Conservation (phyloP, 2,329 filamentous ascomycete species). For the Xylariomycetidae sp. region DNA sequence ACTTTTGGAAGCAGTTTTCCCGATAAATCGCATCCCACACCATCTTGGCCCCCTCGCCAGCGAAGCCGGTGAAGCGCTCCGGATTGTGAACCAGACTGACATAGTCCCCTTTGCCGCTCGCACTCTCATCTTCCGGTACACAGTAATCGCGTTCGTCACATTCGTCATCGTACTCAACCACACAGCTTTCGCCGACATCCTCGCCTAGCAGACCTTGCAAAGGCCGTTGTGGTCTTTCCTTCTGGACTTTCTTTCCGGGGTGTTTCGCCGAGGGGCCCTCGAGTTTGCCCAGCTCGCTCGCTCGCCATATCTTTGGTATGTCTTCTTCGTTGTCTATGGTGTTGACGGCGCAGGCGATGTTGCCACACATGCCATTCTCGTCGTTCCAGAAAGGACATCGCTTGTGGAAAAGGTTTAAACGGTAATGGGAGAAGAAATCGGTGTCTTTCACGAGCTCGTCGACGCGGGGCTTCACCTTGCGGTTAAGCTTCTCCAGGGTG, state of each 20-base stretch:
- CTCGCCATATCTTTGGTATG: slow-evolving; percentile 85
- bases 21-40: slow-evolving; percentile 97
- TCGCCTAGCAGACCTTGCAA: slow-evolving; percentile 79
- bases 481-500: slow-evolving; percentile 80
- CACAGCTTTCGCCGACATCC: slow-evolving; percentile 87
- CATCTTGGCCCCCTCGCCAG: slow-evolving; percentile 75
- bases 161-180: slow-evolving; percentile 95
- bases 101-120: slow-evolving; percentile 84
- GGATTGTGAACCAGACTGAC: slow-evolving; percentile 91
- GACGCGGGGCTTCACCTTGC: slow-evolving; percentile 67
- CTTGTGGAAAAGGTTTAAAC: slow-evolving; percentile 90
- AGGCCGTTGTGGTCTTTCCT: slow-evolving; percentile 64
- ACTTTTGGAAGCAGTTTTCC: slow-evolving; percentile 87
- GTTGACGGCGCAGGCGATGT: slow-evolving; percentile 92
- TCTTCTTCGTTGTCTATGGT: slow-evolving; percentile 94
- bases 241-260: slow-evolving; percentile 68
- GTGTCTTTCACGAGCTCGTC: slow-evolving; percentile 77
- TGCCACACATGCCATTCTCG: slow-evolving; percentile 88
- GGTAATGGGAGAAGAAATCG: slow-evolving; percentile 98
- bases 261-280: slow-evolving; percentile 88
- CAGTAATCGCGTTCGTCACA: slow-evolving; percentile 97
- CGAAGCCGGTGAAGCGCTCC: slow-evolving; percentile 91
- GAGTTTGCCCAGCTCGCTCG: slow-evolving; percentile 85
- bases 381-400: slow-evolving; percentile 96
- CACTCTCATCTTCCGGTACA: slow-evolving; percentile 88